Conservation (phyloP, 495 filamentous ascomycete genomes). For the Cercophora scortea region DNA sequence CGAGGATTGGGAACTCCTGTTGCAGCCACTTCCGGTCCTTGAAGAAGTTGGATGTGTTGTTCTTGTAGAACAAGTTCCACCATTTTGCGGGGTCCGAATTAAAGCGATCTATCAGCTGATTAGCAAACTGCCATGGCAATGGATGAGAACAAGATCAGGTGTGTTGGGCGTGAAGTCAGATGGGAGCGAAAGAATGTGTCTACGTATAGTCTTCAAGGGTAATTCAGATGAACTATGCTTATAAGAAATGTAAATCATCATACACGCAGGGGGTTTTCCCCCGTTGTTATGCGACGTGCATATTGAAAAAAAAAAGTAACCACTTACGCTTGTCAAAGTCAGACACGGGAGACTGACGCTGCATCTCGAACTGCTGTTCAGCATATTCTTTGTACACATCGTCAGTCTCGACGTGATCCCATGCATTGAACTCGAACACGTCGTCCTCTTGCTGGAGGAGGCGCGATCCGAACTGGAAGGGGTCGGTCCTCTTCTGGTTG, state of each 20-base stretch:
- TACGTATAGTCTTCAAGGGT: conserved; percentile 41
- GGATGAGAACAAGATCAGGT: conserved; percentile 1
- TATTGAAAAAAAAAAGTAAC: conserved; percentile 1
- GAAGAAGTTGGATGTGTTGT: conserved; percentile 95
- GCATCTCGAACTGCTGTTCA: conserved; percentile 69
- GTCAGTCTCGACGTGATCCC: conserved; percentile 93
- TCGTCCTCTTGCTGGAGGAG: conserved; percentile 73
- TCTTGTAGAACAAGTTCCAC: conserved; percentile 96
- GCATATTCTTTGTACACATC: conserved; percentile 75
- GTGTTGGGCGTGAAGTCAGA: conserved; percentile 36
- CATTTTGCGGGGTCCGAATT: conserved; percentile 84
- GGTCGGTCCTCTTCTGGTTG: conserved; percentile 75
- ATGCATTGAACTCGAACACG: conserved; percentile 93
- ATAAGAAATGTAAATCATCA: conserved; percentile 47
- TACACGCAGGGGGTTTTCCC: conserved; percentile 12
- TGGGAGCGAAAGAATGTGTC: conserved; percentile 56
- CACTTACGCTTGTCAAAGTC: conserved; percentile 72
- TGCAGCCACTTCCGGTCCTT: conserved; percentile 95
- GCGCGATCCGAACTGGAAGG: conserved; percentile 92
- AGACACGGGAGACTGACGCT: conserved; percentile 73
- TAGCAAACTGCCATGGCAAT: conserved; percentile 18
- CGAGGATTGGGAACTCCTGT: conserved; percentile 87
- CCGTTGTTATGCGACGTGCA: background rate
- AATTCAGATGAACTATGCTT: conserved; percentile 60
- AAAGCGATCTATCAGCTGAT: conserved; percentile 54